Base-by-base conservation (phyloP, 2,329 filamentous ascomycete species). In the Phyllosticta capitalensis region DNA sequence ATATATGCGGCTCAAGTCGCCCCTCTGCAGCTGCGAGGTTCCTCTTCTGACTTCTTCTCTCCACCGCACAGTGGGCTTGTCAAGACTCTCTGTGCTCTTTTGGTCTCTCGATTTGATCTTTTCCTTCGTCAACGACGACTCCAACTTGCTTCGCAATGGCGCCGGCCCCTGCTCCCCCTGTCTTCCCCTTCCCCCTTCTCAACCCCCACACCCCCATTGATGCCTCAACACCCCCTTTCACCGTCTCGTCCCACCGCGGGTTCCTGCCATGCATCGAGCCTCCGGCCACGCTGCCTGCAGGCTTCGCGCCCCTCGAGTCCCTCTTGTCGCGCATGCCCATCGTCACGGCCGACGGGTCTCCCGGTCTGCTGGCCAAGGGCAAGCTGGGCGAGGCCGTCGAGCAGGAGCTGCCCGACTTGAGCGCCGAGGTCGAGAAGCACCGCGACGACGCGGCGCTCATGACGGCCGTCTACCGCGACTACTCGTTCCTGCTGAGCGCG, bases 391-490 rank as follows among this genome's bases (percentile, higher is more conserved):
- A 86, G 48, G 82, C 84, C n/a, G 84, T 95, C 52, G 76, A 87
- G 63, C 77, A 78, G n/a, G 84, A 85, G 63, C 81, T 96, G 54
- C 87, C 89, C 17, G 89, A 96, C 72, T 78, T 96, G 54, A 89
- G 87, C 0, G 79, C 79, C 5, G 80, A 83, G 65, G 81, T 96
- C 60, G 87, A 94, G 67, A 83, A 84, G 72, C 87, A 81, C 65
- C 79, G 82, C 66, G 77, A 85, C 62, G 86, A 96, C 74, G 80
- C 92, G 48, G 87, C 87, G 17, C 76, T 90, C 61, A 85, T 95
- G 78, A 94, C 92, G 67, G 91, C 91, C 33, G 76, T 95, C 54
- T 96, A 96, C 73, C 82, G 92, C 20, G 92, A 96, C 76, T 96
- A 96, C 72, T 89, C 88, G 14, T 96, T 96, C 79, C 76, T 96